Evolutionary conservation across 306 rosid genomes (phyloP), one percentile per base, ranked within the genome.

Genomic region (Trifolium fragiferum): DNA sequence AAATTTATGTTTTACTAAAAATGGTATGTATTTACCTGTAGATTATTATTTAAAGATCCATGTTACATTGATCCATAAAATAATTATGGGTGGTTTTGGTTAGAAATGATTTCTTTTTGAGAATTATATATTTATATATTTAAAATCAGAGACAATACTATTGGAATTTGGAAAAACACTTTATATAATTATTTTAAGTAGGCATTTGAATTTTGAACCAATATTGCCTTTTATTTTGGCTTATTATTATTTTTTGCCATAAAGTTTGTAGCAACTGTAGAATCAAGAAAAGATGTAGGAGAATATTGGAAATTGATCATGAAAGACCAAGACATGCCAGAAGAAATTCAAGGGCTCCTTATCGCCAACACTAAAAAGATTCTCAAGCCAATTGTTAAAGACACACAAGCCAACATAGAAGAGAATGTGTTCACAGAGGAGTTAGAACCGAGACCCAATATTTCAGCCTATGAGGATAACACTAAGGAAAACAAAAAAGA

Each of bases 231-330:
- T 43, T 43, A 1, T 14, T 43, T 43, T 12, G n/a, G 7, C 49
- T 43, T 43, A 43, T 43, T 43, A 43, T 12, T 43, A 11, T 43
- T 43, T 12, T 20, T 54, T 54, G 30, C 7, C 1, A 20, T 54
- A 20, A 25, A 82, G 86, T 27, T 62, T 49, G 44, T 18, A 53
- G 38, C 50, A 25, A 49, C 0, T 0, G 60, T 49, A 2, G 72
- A 74, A 37, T 68, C 83, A 68, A 80, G 80, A 74, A 74, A 68
- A 40, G 77, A 62, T 18, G 2, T 16, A 3, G 74, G 61, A 4
- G 74, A 74, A 35, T 54, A 78, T 3, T 82, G 86, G 83, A 68
- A 71, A 53, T 38, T 20, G 64, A 21, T 21, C 2, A 44, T 68
- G 76, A 82, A 72, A 73, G 68, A 77, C 12, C 73, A 77, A 4